Base-by-base conservation (phyloP, 2,329 filamentous ascomycete genomes). In the Sclerotinia trifoliorum region DNA sequence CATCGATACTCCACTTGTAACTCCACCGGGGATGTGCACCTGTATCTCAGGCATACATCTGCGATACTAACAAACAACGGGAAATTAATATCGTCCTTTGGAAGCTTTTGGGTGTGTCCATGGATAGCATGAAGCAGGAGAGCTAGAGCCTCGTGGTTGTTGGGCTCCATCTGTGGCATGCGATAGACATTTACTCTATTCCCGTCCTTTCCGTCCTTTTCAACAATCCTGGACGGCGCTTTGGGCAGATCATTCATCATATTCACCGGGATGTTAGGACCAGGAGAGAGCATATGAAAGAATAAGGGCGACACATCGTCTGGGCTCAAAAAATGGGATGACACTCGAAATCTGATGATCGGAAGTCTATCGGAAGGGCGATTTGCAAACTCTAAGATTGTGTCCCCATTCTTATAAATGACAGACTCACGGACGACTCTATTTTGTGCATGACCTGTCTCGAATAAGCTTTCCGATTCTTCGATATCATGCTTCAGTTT, bases 261-360 rank as follows among this genome's bases (percentile, higher is more conserved):
- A 32, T 73, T 71, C 39, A 70, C 29, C 24, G 73, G 70, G 10
- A 49, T 56, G 21, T 51, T 68, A 48, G 71, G 61, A 60, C 71
- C 69, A 42, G 70, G 66, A 29, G 72, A 73, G 24, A 86, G 83
- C 75, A 85, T 82, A 52, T 80, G 78, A 0, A 80, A 80, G 70
- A 86, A 86, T 5, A 85, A 79, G 8, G 83, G 82, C 17, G 84
- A 86, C 0, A 81, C 81, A 74, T 85, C 82, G 4, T 82, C 79
- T 19, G 86, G 75, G n/a, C 35, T 63, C 46, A 63, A 51, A 74
- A 83, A 79, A 70, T 81, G 79, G 1, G 83, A 85, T 0, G 83
- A 84, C 7, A 86, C 83, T 7, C 83, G 79, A 66, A 85, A 86
- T 7, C 83, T 79, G 15, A 83, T 71, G 0, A 81, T 79, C 0